Evolutionary conservation across 208 protist genomes (phyloP).

Genomic region (Leishmania tropica): DNA sequence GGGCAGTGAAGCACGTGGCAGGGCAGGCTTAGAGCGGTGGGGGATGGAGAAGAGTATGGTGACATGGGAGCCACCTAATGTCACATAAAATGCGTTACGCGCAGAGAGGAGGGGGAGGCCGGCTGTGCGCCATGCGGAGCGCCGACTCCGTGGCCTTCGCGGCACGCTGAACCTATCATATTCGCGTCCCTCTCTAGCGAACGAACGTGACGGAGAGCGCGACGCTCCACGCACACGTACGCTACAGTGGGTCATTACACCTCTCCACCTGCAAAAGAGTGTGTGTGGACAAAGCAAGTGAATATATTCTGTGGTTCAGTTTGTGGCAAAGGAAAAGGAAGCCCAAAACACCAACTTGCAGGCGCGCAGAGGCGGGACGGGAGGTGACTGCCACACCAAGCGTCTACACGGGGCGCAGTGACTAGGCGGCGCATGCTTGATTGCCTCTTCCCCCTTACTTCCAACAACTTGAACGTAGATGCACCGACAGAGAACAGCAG

Average conservation of each 20-base stretch:
- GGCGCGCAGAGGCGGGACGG: background rate
- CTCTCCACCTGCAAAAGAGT: too few relatives aligned
- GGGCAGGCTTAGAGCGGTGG: constrained; percentile 13
- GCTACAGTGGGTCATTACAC: background rate
- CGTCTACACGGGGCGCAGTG: background rate
- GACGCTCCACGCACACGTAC: background rate
- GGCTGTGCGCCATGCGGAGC: background rate
- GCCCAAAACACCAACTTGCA: background rate
- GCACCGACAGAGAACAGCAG: background rate
- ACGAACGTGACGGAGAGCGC: background rate
- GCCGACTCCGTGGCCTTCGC: background rate
- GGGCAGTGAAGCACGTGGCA: background rate
- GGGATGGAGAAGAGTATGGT: background rate
- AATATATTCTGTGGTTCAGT: background rate
- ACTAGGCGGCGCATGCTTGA: background rate
- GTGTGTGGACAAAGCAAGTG: background rate
- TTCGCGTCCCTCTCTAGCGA: background rate
- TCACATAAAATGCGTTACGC: background rate
- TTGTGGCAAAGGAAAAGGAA: background rate
- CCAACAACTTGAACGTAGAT: background rate
- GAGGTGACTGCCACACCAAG: background rate
- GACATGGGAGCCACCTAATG: background rate
- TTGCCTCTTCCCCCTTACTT: background rate
- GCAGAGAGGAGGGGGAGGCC: background rate
- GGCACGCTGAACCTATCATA: background rate